Conservation (phyloP, 495 filamentous ascomycete species). For the Aspergillus baeticus region DNA sequence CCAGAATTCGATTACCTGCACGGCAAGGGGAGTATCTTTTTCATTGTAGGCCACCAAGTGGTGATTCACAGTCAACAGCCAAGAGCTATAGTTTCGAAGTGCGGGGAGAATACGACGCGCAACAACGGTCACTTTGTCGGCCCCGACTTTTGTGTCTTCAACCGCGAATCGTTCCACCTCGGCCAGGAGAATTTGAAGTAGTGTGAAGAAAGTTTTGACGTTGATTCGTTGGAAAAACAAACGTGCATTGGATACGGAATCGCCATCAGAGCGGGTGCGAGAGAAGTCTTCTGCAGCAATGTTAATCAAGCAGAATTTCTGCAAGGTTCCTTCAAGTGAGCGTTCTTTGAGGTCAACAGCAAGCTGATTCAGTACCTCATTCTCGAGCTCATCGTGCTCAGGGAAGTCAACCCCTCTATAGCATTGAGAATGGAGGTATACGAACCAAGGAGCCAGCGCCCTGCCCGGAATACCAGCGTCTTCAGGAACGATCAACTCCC, state of each 20-base stretch:
- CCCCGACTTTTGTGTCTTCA: constrained; percentile 46
- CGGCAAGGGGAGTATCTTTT: constrained; percentile 53
- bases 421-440: constrained; percentile 82
- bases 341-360: constrained; percentile 70
- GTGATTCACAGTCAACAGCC: constrained; percentile 57
- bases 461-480: constrained; percentile 50
- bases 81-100: constrained; percentile 71
- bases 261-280: constrained; percentile 58
- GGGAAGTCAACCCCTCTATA: constrained; percentile 69
- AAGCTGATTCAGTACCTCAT: constrained; percentile 76
- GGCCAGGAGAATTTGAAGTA: constrained; percentile 70
- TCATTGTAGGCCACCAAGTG: constrained; percentile 53
- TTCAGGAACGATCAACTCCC: constrained; percentile 53
- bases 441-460: constrained; percentile 74
- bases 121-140: constrained; percentile 60
- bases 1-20: constrained; percentile 67
- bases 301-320: constrained; percentile 82
- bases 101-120: constrained; percentile 66
- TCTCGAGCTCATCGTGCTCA: constrained; percentile 80
- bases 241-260: constrained; percentile 51
- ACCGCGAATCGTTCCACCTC: constrained; percentile 60
- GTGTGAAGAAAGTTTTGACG: constrained; percentile 71
- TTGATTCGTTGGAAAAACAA: constrained; percentile 79
- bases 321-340: constrained; percentile 61
- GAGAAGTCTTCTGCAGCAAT: constrained; percentile 79